Evolutionary conservation across 768 basidiomycete species (phyloP), one percentile per base, ranked within the genome.

Genomic region (Holtermanniella nyarrowii): DNA sequence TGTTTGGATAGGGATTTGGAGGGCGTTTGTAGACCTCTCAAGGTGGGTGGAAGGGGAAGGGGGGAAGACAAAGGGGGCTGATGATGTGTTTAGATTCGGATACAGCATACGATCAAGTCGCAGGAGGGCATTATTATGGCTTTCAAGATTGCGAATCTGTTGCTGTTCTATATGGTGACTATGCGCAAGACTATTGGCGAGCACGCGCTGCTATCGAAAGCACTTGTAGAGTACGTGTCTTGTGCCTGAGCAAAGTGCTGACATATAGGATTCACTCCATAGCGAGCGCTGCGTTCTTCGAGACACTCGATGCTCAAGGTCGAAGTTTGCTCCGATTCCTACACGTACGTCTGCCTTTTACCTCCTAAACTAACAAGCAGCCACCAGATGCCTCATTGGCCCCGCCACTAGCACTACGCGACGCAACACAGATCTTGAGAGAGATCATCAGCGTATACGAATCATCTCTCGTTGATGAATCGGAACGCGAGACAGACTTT

Each of bases 81-180:
- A 10, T n/a, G 42, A 43, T 18, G 16, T 7, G 18, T 26, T 3
- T 58, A 91, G 86, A 75, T 85, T 26, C 81, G 93, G 23, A 84
- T 96, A n/a, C 81, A 86, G 62, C 90, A 97, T 68, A 95, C 90
- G 2, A 81, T 95, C 26, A 81, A 85, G 41, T 86, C 85, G 0
- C 93, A 99, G 66, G 93, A 96, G 71, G 90, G 87, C 59, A 83
- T 85, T 53, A 88, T 97, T 53, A 80, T 84, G 42, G 82, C 86
- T 0, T 99, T 89, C 75, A 90, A 88, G 69, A 82, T 97, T 47
- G 84, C 88, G 44, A 96, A 93, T 61, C 76, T 97, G n/a, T 72
- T 99, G 7, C 88, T 93, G 58, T 99, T 97, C 66, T 99, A 97
- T 69, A 75, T 83, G 65, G 71, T 89, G 26, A 96, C 90, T 3